Evolutionary conservation across 306 rosid species (phyloP).

Genomic region (Glycine tomentella): DNA sequence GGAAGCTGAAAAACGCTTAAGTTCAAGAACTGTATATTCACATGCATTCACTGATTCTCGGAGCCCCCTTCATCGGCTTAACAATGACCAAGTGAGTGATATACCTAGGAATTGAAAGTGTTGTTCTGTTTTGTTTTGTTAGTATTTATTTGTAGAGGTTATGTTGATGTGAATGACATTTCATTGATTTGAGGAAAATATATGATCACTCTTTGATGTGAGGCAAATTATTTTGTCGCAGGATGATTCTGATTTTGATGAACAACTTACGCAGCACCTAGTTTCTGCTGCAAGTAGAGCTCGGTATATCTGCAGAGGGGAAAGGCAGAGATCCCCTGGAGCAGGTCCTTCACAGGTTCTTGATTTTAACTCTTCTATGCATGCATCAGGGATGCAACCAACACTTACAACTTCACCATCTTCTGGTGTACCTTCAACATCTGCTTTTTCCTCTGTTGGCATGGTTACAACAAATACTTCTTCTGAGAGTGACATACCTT

Average conservation of each 20-base stretch:
- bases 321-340: conserved; percentile 61
- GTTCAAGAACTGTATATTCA: conserved; percentile 52
- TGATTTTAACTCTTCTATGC: conserved; percentile 43
- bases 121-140: background rate
- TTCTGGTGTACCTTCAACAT: conserved; percentile 46
- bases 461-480: conserved; percentile 39
- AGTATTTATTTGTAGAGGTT: background rate
- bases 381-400: conserved; percentile 43
- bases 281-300: conserved; percentile 63
- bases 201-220: conserved; percentile 7
- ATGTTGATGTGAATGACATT: background rate
- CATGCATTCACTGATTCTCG: conserved; percentile 46
- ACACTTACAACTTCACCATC: conserved; percentile 44
- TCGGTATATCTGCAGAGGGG: conserved; percentile 56
- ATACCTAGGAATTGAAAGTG: background rate
- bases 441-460: conserved; percentile 22
- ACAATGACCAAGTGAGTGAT: conserved; percentile 62
- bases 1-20: conserved; percentile 58
- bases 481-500: conserved; percentile 43
- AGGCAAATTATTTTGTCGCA: conserved; percentile 43
- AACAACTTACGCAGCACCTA: conserved; percentile 68
- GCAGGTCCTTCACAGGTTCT: conserved; percentile 57
- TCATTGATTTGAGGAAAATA: conserved; percentile 11
- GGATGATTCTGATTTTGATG: conserved; percentile 71
- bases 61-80: conserved; percentile 47